These are phyloP conservation scores for Selaginella tamariscina DNA, from an alignment of 75 land plant species.

Conservation along the genomic window DNA sequence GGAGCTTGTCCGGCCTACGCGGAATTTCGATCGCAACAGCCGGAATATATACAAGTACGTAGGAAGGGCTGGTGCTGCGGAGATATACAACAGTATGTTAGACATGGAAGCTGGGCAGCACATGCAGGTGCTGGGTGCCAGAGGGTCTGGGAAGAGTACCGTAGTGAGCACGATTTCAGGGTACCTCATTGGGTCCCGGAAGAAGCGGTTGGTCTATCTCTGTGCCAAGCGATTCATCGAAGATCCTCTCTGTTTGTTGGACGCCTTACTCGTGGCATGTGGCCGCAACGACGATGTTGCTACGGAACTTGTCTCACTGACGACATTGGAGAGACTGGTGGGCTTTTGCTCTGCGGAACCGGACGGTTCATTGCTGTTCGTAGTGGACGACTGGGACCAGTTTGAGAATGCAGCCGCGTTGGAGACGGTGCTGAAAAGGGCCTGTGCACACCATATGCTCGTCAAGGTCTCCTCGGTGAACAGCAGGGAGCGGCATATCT, in stretches of 20 bases:
- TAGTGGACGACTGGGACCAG: conserved; percentile 1
- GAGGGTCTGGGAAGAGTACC: not conserved
- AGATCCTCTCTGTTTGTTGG: not conserved
- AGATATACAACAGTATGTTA: not conserved
- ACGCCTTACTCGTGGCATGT: not conserved
- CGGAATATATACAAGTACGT: not conserved
- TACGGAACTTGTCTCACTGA: not conserved
- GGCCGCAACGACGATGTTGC: too few species aligned
- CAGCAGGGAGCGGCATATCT: not conserved
- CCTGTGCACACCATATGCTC: not conserved
- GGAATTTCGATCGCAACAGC: not conserved
- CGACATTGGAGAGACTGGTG: not conserved
- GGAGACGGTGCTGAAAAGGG: not conserved
- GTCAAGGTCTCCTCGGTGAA: not conserved
- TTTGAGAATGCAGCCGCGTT: not conserved
- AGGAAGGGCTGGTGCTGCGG: not conserved
- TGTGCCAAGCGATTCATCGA: not conserved
- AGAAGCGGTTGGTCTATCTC: not conserved
- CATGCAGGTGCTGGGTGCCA: not conserved
- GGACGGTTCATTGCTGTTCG: not conserved
- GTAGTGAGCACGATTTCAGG: not conserved
- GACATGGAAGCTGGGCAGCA: not conserved
- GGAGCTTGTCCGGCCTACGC: not conserved
- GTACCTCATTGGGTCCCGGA: not conserved
- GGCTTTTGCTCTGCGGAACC: not conserved